Evolutionary conservation across 805 yeast genomes (phyloP).

Genomic region (Metschnikowia shivogae): DNA sequence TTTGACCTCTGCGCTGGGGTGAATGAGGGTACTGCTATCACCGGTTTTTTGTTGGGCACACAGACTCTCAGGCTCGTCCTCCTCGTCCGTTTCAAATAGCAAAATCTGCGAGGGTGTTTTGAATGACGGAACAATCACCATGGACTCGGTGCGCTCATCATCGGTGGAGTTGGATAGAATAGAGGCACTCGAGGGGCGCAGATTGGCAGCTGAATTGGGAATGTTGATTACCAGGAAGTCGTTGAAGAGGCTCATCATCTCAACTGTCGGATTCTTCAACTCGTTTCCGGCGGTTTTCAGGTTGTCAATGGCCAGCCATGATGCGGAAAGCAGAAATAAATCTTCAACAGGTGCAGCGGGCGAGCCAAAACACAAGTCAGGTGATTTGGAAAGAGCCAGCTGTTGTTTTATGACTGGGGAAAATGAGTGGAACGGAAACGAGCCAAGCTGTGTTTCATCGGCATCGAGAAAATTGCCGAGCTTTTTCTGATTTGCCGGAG

Average conservation of each 20-base stretch:
- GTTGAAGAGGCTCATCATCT: too few species aligned
- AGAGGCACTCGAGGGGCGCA: slow-evolving; percentile 18
- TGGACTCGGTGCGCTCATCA: slow-evolving; percentile 21
- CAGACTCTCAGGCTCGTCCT: slow-evolving; percentile 18
- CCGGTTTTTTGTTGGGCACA: background rate
- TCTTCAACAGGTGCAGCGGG: background rate
- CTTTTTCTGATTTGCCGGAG: too few species aligned
- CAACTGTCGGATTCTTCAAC: too few species aligned
- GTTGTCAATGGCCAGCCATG: background rate
- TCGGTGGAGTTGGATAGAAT: slow-evolving; percentile 28
- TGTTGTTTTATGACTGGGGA: too few species aligned
- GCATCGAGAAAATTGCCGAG: too few species aligned
- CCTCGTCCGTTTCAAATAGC: slow-evolving; percentile 43
- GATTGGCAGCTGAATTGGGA: background rate
- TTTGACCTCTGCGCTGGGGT: background rate
- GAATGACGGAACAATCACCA: slow-evolving; percentile 22
- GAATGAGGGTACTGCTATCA: slow-evolving; percentile 7
- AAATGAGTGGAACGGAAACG: too few species aligned
- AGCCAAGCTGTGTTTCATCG: too few species aligned
- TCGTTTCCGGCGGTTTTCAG: too few species aligned
- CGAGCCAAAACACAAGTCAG: background rate
- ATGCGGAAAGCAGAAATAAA: background rate
- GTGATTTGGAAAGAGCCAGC: background rate
- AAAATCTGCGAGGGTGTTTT: slow-evolving; percentile 23
- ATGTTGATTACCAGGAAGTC: background rate